Percentiles rank a stretch among this genome's conserved stretches.
Evolutionary conservation across 345 rosid species (phyloP).

Genomic region (Linum trigynum): DNA sequence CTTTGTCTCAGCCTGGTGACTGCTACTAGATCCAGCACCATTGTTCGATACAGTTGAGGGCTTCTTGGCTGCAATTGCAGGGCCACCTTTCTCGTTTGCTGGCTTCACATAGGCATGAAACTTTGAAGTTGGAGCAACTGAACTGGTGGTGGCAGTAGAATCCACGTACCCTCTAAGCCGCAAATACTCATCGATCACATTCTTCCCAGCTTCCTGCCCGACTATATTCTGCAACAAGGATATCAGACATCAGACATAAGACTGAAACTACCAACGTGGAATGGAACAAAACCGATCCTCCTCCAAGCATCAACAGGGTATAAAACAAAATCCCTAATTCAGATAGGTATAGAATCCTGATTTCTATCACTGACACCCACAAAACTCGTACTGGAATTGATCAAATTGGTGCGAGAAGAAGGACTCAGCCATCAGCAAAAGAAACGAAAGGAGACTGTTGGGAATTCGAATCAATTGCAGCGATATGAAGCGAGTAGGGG

Average conservation of each 20-base stretch:
- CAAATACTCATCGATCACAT: constrained; percentile 68
- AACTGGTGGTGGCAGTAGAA: constrained; percentile 19
- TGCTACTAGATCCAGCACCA: constrained; percentile 8
- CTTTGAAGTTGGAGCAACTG: constrained; percentile 37
- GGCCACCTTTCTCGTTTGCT: constrained; percentile 32
- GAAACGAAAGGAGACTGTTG: not conserved
- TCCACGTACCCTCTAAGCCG: constrained; percentile 53
- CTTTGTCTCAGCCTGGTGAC: constrained; percentile 18
- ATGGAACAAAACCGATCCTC: too few species aligned
- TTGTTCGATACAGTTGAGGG: constrained; percentile 40
- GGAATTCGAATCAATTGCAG: not conserved
- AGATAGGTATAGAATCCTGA: too few species aligned
- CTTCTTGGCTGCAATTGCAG: constrained; percentile 41
- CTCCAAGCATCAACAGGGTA: not conserved
- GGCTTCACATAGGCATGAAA: constrained; percentile 76
- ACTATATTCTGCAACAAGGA: constrained; percentile 54
- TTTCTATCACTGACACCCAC: not conserved
- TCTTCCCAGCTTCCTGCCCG: constrained; percentile 60
- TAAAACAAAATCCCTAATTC: not conserved
- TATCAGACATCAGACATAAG: not conserved
- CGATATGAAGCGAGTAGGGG: not conserved
- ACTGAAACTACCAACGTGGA: not conserved
- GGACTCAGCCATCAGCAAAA: not conserved
- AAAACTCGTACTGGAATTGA: not conserved
- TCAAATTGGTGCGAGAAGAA: not conserved